These are phyloP conservation scores for Talaromyces sp. DNA, from an alignment of 2,329 filamentous ascomycete genomes.

Conservation along the genomic window DNA sequence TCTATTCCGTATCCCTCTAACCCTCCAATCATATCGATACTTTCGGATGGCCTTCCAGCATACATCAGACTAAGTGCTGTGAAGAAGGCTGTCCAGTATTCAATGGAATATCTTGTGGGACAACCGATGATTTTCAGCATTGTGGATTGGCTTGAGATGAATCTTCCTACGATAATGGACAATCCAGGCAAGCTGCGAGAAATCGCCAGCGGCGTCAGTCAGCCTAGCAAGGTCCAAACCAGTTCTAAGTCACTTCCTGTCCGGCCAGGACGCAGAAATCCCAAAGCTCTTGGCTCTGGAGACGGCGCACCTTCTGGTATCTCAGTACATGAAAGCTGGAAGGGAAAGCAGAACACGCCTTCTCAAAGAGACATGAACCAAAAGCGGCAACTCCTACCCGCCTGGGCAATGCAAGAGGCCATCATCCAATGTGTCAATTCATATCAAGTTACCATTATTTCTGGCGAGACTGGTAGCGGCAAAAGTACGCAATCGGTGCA, in stretches of 20 bases:
- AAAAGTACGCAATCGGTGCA: constrained; percentile 97
- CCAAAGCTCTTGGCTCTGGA: constrained; percentile 58
- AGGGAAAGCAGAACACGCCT: constrained; percentile 57
- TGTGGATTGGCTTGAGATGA: constrained; percentile 84
- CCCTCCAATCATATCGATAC: constrained; percentile 63
- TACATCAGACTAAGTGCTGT: constrained; percentile 90
- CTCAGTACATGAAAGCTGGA: constrained; percentile 60
- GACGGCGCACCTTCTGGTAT: constrained; percentile 51
- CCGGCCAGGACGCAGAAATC: constrained; percentile 39
- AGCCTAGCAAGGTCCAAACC: constrained; percentile 23
- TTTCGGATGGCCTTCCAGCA: constrained; percentile 67
- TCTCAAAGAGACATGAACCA: constrained; percentile 70
- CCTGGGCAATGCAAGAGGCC: constrained; percentile 74
- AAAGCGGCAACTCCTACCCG: constrained; percentile 69
- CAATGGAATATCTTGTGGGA: constrained; percentile 64
- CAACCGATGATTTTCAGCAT: constrained; percentile 90
- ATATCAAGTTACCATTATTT: constrained; percentile 91
- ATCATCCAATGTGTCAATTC: constrained; percentile 70
- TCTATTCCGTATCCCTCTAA: constrained; percentile 64
- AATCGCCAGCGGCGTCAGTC: constrained; percentile 71
- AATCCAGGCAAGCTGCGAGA: constrained; percentile 78
- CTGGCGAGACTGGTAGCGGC: constrained; percentile 92
- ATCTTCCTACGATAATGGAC: constrained; percentile 75
- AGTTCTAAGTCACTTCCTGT: constrained; percentile 19
- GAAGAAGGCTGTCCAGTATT: constrained; percentile 67